Conservation (phyloP, 257 asterid species). For the Nicotiana undulata region DNA sequence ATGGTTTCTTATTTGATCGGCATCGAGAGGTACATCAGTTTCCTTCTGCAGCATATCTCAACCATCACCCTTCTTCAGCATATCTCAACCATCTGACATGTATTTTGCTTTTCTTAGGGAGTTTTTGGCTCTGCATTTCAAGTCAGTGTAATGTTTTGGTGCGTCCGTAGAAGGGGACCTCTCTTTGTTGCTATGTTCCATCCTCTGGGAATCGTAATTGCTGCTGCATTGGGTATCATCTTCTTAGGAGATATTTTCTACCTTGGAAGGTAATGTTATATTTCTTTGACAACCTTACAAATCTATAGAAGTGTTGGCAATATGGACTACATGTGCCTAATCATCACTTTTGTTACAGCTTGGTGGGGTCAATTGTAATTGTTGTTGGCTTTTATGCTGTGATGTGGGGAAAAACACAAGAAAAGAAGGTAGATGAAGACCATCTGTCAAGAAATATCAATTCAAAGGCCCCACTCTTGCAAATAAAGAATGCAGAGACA, state of each 20-base stretch:
- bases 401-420: conserved; percentile 91
- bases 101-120: conserved; percentile 34
- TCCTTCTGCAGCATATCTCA: not conserved
- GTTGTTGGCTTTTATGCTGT: conserved; percentile 84
- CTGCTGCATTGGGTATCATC: conserved; percentile 52
- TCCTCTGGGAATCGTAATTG: conserved; percentile 67
- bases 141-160: conserved; percentile 66
- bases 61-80: not conserved
- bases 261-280: conserved; percentile 58
- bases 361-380: conserved; percentile 61
- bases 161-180: conserved; percentile 68
- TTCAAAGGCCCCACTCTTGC: conserved; percentile 47
- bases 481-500: conserved; percentile 22
- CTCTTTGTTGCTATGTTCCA: conserved; percentile 81
- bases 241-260: conserved; percentile 55
- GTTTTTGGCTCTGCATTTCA: conserved; percentile 84
- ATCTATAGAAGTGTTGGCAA: not conserved
- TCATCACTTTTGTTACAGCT: conserved; percentile 29
- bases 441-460: conserved; percentile 15
- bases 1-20: not conserved
- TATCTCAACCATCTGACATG: not conserved
- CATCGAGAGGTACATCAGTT: not conserved
- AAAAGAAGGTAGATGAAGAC: conserved; percentile 26
- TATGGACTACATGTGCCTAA: not conserved
- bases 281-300: conserved; percentile 1